These are phyloP conservation scores for Populus trichocarpa DNA, from an alignment of 441 rosid genomes.

Conservation along the genomic window DNA sequence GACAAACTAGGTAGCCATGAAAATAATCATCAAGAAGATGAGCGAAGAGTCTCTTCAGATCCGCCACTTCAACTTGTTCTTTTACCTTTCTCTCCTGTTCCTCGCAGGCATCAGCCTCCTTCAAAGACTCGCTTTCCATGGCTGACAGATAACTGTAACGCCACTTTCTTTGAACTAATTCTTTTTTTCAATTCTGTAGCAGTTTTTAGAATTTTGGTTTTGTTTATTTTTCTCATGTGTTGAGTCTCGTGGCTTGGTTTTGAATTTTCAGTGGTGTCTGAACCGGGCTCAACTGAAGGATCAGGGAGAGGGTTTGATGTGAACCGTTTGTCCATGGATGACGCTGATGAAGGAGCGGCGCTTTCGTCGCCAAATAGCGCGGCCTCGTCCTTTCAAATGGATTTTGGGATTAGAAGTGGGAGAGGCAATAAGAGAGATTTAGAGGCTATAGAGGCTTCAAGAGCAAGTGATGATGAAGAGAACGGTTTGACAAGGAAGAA, in stretches of 20 bases:
- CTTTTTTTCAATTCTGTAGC: neutral
- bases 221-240: neutral
- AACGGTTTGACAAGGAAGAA: constrained; percentile 79
- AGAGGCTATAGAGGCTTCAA: constrained; percentile 45
- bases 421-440: constrained; percentile 50
- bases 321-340: constrained; percentile 45
- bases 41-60: constrained; percentile 24
- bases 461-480: constrained; percentile 85
- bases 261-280: constrained; percentile 26
- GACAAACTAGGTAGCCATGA: constrained; percentile 13
- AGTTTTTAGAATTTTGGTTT: constrained; percentile 2
- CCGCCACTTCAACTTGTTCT: constrained; percentile 58
- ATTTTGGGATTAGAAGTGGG: constrained; percentile 55
- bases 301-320: constrained; percentile 41
- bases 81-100: constrained; percentile 55
- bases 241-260: neutral
- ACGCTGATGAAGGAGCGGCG: constrained; percentile 45
- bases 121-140: constrained; percentile 52
- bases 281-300: constrained; percentile 35
- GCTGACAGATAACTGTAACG: constrained; percentile 38
- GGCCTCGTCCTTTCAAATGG: constrained; percentile 73
- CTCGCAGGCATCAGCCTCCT: constrained; percentile 26
- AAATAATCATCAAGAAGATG: constrained; percentile 7
- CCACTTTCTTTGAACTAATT: neutral
- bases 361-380: constrained; percentile 68